Conservation (phyloP, 768 basidiomycete genomes). For the Albatrellus ellisii region DNA sequence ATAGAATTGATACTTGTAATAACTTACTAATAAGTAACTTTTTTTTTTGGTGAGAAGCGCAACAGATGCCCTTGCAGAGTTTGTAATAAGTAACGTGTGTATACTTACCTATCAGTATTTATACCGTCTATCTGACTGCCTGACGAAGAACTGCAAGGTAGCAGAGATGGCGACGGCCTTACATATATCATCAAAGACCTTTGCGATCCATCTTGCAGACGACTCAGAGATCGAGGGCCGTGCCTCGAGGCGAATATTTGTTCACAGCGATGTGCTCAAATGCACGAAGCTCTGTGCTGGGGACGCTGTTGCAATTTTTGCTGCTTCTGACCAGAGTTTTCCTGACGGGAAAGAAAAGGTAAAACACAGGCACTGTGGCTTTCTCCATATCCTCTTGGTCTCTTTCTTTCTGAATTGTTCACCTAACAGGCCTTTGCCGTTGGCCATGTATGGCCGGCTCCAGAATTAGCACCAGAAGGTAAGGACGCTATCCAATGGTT, state of each 20-base stretch:
- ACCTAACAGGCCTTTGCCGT: constrained; percentile 41
- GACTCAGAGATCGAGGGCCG: constrained; percentile 19
- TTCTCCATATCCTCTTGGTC: constrained; percentile 9
- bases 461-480: constrained; percentile 47
- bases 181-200: constrained; percentile 3
- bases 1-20: no score
- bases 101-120: background rate
- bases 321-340: constrained; percentile 11
- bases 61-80: no score
- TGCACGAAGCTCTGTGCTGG: constrained; percentile 50
- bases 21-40: no score
- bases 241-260: constrained; percentile 45
- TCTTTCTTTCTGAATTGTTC: constrained; percentile 12
- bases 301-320: constrained; percentile 48
- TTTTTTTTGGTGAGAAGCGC: no score
- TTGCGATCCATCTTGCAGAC: constrained; percentile 2
- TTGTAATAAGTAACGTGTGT: no score
- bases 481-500: constrained; percentile 18
- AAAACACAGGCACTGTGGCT: constrained; percentile 4
- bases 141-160: background rate
- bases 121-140: background rate
- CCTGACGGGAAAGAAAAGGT: constrained; percentile 5
- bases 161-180: background rate
- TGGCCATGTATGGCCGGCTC: constrained; percentile 67
- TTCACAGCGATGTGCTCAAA: constrained; percentile 52